Evolutionary conservation across 805 yeast species (phyloP), one percentile per base, ranked within the genome.

Genomic region (Hanseniaspora guilliermondii): DNA sequence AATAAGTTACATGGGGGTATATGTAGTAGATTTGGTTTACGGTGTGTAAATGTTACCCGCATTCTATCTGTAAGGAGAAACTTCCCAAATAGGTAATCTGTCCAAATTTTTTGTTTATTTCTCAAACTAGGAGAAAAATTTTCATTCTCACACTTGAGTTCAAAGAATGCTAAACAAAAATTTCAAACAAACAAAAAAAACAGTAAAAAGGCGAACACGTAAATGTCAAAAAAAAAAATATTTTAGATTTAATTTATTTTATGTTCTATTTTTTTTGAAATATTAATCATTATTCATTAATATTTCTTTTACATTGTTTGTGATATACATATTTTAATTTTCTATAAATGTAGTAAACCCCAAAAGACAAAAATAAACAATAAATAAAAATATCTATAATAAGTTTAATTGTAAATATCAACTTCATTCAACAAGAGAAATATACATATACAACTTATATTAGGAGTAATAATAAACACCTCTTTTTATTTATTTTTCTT

Each of bases 1-100:
- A 0, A 63, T 81, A 53, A 85, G 95, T 62, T 91, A 87, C 62
- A 58, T 78, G 2, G 73, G 85, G 57, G 89, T 82, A 2, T 64
- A 55, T 41, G 42, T 59, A 33, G 57, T 63, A 16, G 56, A 44
- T 30, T 19, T 25, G 22, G 40, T 48, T 0, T 54, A 48, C 24
- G 24, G 22, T n/a, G 19, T 22, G 19, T 49, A 16, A 30, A 22
- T 3, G 19, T 21, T 21, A 33, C 35, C 33, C 42, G 17, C 6
- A 2, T 21, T 16, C 24, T 21, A 30, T 25, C 2, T 21, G n/a
- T 17, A 6, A 19, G 6, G 12, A 3, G 1, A 39, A 21, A 4
- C 19, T 30, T n/a, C 33, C 36, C 36, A 19, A 42, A n/a, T 17
- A 19, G 40, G 40, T 17, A 37, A 39, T 39, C n/a, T 39, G 33